Evolutionary conservation across 768 basidiomycete genomes (phyloP).

Genomic region (Coprinopsis strossmayeri): DNA sequence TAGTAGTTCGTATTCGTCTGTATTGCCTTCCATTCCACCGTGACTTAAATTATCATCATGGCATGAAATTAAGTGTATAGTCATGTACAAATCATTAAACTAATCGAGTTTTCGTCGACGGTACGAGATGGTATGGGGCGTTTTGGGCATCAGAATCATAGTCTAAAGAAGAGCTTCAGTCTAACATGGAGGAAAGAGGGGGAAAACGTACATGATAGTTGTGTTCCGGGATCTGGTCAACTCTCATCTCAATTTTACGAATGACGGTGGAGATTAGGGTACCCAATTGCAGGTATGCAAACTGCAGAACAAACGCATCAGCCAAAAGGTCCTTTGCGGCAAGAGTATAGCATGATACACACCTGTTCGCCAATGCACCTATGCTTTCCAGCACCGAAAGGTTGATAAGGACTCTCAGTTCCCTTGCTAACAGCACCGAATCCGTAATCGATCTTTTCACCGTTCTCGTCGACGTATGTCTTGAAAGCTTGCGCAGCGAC

Average conservation of each 20-base stretch:
- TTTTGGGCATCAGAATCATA: constrained; percentile 88
- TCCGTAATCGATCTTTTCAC: constrained; percentile 94
- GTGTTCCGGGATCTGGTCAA: constrained; percentile 71
- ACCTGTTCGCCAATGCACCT: constrained; percentile 92
- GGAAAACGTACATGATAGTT: constrained; percentile 78
- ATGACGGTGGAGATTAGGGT: constrained; percentile 75
- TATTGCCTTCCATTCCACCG: too few relatives aligned
- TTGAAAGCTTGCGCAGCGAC: constrained; percentile 74
- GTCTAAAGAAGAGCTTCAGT: constrained; percentile 47
- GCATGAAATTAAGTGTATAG: not conserved
- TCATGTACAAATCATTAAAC: not conserved
- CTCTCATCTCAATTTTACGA: constrained; percentile 65
- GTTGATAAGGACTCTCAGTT: constrained; percentile 93
- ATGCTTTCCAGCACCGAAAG: constrained; percentile 95
- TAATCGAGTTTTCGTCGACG: constrained; percentile 57
- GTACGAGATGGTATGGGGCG: constrained; percentile 58
- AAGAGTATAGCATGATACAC: constrained; percentile 15
- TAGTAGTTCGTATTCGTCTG: too few relatives aligned
- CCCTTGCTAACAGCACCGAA: constrained; percentile 96
- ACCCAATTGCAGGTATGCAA: constrained; percentile 92
- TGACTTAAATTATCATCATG: too few relatives aligned
- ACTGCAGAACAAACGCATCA: constrained; percentile 34
- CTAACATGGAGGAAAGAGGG: not conserved
- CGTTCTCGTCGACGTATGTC: constrained; percentile 64
- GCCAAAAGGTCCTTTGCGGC: not conserved